Evolutionary conservation across 768 basidiomycete genomes (phyloP), one percentile per base, ranked within the genome.

Genomic region (Lentinula aciculospora): DNA sequence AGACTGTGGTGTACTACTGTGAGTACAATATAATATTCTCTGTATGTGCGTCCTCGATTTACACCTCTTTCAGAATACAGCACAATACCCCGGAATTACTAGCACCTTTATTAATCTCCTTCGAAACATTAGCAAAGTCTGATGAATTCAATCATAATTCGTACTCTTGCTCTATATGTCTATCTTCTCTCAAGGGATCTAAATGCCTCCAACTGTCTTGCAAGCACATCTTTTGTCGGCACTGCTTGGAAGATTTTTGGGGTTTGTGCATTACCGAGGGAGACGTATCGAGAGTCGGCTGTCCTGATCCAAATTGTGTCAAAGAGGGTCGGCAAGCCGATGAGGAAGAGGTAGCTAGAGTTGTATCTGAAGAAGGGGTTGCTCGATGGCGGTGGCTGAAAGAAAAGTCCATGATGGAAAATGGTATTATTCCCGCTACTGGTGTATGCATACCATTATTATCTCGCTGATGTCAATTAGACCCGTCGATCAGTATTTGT

Each of bases 181-280:
- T 95, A 3, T 78, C 80, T 34, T 79, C 81, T 13, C 71, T 83
- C 58, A 94, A 92, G 66, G 94, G 94, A 44, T 77, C 81, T 13
- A 81, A 82, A 62, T 94, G 92, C 67, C 64, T 94, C 15, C 77
- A 81, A 60, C 74, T 95, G 49, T 66, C 74, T 2, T 95, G 93
- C 66, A 70, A 71, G 1, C 94, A 95, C 68, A 80, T 94, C 12
- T 95, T 94, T 68, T 96, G 94, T 67, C 81, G 83, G n/a, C 69
- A 79, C 7, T 96, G 94, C 66, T 69, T 96, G 27, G 76, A 77
- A 53, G 86, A 88, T 53, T 94, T 89, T 67, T 97, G 93, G 93
- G 77, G 79, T 44, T 67, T 93, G 50, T 88, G 86, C 62, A 88
- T 97, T 54, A 73, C 71, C 48, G 92, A 95, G 66, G 94, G 94